Base-by-base conservation (phyloP, 345 rosid species). In the Hypericum androsaemum region DNA sequence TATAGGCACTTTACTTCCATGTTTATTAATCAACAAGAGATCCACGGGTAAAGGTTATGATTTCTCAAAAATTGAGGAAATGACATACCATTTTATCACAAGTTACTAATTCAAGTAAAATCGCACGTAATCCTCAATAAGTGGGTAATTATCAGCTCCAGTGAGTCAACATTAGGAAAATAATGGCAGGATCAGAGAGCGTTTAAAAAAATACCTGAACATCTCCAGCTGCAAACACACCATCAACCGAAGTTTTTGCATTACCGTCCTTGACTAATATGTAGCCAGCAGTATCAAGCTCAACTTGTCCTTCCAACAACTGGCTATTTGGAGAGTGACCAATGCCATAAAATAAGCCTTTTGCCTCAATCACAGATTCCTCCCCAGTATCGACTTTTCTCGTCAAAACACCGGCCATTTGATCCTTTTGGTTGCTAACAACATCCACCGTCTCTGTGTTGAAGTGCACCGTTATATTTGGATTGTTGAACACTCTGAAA, bases 401-500 rank as follows among this genome's bases (percentile, higher is more conserved):
- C 13, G 79, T 71, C 60, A 84, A 76, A 66, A 87, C 75, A 47
- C 96, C 95, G 5, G 95, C 82, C 89, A 87, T 84, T 76, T 90
- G 98, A 58, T 84, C 98, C 72, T 84, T 90, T 10, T 79, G 74
- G 64, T 90, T 90, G 89, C 88, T 77, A 67, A 80, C 77, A 47
- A 90, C 66, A 54, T 90, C 96, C 74, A 76, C 80, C 0, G 88
- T 52, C 75, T 87, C 89, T 53, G 88, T 80, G 71, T 82, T 84
- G 88, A 77, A 90, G 77, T 90, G 98, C 77, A 90, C 76, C 12
- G 89, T 82, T 76, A 90, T 70, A 70, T 90, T 90, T 60, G 89
- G 92, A 77, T 79, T 90, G 86, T 84, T 87, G 86, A 73, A 56
- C 86, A 90, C 98, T 90, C 96, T 90, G 98, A 79, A 90, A 87